Evolutionary conservation across 352 stramenopile species (phyloP).

Genomic region (Pelagophyceae sp.): DNA sequence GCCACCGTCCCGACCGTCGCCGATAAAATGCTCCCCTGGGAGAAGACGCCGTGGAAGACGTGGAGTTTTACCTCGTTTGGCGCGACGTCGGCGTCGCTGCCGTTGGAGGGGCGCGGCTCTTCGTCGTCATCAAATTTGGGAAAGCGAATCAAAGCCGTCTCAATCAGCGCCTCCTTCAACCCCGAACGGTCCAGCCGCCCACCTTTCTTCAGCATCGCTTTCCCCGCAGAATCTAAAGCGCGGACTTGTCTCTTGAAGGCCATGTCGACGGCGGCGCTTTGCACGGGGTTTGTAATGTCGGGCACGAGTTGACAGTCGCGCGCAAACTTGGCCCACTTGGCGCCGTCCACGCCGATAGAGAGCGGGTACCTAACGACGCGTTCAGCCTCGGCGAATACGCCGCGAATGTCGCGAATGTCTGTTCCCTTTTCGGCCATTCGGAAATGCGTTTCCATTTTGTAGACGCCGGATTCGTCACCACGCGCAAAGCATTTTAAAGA

Average conservation of each 20-base stretch:
- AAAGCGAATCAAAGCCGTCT: not conserved
- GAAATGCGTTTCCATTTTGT: no score
- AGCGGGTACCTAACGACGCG: no score
- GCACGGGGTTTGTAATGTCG: not conserved
- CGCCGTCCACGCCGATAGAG: conserved; percentile 33
- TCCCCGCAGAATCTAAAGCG: conserved; percentile 13
- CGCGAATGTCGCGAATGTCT: no score
- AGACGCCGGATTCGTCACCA: no score
- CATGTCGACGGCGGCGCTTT: conserved; percentile 36
- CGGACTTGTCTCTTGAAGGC: conserved; percentile 24
- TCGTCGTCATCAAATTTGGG: no score
- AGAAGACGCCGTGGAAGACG: no score
- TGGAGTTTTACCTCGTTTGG: not conserved
- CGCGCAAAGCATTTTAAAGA: conserved; percentile 34
- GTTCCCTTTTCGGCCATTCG: no score
- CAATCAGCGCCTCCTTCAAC: conserved; percentile 24
- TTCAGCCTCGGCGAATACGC: no score
- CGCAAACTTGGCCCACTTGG: conserved; percentile 44
- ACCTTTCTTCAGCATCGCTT: conserved; percentile 25
- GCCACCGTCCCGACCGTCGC: no score
- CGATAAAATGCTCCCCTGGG: no score
- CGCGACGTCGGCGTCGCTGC: not conserved
- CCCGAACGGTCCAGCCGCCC: conserved; percentile 28
- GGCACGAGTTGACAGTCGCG: not conserved
- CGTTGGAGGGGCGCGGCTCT: not conserved